Evolutionary conservation across 2,329 filamentous ascomycete species (phyloP).

Genomic region (Microsporum audouinii): DNA sequence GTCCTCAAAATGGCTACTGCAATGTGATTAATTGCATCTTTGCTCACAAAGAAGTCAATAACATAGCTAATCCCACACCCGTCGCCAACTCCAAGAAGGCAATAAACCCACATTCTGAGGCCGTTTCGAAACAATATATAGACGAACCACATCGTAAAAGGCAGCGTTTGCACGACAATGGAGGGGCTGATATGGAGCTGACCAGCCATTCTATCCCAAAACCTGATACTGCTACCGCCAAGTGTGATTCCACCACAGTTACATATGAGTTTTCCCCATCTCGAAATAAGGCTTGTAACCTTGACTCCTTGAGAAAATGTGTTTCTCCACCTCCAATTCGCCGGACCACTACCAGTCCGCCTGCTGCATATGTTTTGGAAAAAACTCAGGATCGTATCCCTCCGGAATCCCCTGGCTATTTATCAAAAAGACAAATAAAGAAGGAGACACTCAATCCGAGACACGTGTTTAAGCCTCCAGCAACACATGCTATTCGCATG

Average conservation of each 20-base stretch:
- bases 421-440: slow-evolving; percentile 21
- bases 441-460: slow-evolving; percentile 37
- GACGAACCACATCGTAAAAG: slow-evolving; percentile 24
- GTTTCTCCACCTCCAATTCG: slow-evolving; percentile 24
- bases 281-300: slow-evolving; percentile 10
- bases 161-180: slow-evolving; percentile 12
- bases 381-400: not conserved
- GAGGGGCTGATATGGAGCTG: not conserved
- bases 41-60: slow-evolving; percentile 32
- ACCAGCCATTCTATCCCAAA: not conserved
- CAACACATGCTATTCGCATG: slow-evolving; percentile 30
- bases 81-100: not conserved
- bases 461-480: slow-evolving; percentile 35
- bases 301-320: slow-evolving; percentile 18
- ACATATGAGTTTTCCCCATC: not conserved
- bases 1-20: slow-evolving; percentile 43
- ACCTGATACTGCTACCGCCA: not conserved
- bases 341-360: not conserved
- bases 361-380: not conserved
- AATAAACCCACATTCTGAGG: not conserved
- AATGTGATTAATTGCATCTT: slow-evolving; percentile 48
- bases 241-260: not conserved
- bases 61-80: slow-evolving; percentile 10
- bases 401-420: not conserved
- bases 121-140: not conserved